Base-by-base conservation (phyloP, 2,329 filamentous ascomycete genomes). In the Annulohypoxylon truncatum region DNA sequence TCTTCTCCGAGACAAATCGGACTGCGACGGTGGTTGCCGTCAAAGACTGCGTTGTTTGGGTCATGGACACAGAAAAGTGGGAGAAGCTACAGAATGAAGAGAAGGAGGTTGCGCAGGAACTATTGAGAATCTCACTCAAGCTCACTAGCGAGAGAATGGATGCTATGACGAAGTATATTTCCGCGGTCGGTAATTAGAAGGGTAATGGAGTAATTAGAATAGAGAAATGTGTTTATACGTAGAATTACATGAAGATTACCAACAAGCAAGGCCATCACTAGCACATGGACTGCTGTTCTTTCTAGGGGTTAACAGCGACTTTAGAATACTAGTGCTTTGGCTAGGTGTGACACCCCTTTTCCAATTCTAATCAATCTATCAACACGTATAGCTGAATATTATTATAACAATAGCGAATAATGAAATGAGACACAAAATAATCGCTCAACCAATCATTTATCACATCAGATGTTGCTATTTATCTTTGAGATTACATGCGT, bases 101-200 rank as follows among this genome's bases (percentile, higher is more conserved):
- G 72, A 86, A 89, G 0, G 92, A 93, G 40, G 89, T 97, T 62
- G 93, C 93, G 50, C 86, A 88, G 73, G 96, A 99, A 80, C 76
- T 99, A 74, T 79, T 99, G 77, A 90, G 89, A 73, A 89, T 98
- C 53, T 92, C 92, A n/a, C 79, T 99, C 76, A 97, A 97, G 83
- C 80, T 99, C 77, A 98, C 95, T 42, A 96, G 91, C 61, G 96
- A 99, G 85, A 86, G 96, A 71, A 97, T 98, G 93, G 84, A 81
- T 67, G 85, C 87, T 4, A 89, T 91, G 72, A 91, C 88, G 5
- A 81, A 79, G 52, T 82, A 82, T 68, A 80, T 82, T 7, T 77
- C 81, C 26, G 80, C 79, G 15, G 80, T 79, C 31, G 80, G 79
- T 38, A 79, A 80, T 52, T 80, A 60, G 50, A 47, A 20, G 40